These are phyloP conservation scores for Hypoxylon subgilvum DNA, from an alignment of 495 filamentous ascomycete genomes.

Conservation along the genomic window DNA sequence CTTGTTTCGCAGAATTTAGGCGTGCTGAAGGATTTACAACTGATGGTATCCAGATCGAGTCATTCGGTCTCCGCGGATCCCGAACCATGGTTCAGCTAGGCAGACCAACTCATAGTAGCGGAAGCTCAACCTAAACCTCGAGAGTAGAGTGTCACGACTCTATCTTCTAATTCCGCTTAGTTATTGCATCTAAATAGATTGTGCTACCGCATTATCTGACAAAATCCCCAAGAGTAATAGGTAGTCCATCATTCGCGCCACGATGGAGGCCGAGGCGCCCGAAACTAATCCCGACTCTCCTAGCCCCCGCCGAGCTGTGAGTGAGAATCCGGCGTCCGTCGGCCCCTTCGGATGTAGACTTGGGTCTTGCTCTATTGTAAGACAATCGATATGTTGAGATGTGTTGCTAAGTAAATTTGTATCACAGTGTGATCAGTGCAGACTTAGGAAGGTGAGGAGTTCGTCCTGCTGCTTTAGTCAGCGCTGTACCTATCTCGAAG, in stretches of 20 bases:
- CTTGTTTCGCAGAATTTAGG: not conserved
- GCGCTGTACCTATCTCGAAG: conserved; percentile 13
- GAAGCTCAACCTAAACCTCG: conserved; percentile 21
- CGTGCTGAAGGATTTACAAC: not conserved
- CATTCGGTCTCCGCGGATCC: conserved; percentile 22
- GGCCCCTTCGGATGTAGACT: conserved; percentile 9
- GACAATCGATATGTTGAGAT: conserved; percentile 33
- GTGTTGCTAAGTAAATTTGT: conserved; percentile 22
- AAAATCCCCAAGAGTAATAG: not conserved
- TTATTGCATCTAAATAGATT: not conserved
- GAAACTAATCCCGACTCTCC: conserved; percentile 21
- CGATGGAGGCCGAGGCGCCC: conserved; percentile 25
- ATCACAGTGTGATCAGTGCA: conserved; percentile 48
- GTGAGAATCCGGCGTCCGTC: conserved; percentile 20
- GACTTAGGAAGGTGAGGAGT: conserved; percentile 58
- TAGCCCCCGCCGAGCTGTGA: conserved; percentile 33
- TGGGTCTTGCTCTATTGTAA: not conserved
- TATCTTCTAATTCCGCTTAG: not conserved
- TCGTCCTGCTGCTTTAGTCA: conserved; percentile 11
- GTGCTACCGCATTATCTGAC: no score
- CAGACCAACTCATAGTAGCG: not conserved
- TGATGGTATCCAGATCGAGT: conserved; percentile 4
- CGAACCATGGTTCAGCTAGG: conserved; percentile 9
- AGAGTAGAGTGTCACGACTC: not conserved
- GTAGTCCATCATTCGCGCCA: not conserved